Evolutionary conservation across 495 filamentous ascomycete genomes (phyloP).

Genomic region (Lophiotrema nucula): DNA sequence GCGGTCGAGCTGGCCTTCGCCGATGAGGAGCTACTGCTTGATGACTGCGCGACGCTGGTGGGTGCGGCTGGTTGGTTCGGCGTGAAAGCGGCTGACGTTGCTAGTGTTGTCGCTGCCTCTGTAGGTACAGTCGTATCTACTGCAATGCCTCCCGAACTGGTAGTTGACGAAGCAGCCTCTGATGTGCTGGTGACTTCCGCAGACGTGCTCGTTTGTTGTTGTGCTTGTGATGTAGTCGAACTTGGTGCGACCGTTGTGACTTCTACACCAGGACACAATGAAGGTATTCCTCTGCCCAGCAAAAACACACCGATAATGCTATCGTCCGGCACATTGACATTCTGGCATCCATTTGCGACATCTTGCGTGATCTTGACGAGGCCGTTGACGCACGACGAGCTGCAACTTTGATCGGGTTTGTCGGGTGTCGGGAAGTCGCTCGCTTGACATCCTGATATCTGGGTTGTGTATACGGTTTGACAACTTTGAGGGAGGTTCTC

Average conservation of each 20-base stretch:
- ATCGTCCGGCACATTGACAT: slow-evolving; percentile 22
- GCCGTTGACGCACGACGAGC: slow-evolving; percentile 16
- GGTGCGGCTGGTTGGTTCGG: neutral
- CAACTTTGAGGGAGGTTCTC: slow-evolving; percentile 25
- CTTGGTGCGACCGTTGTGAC: slow-evolving; percentile 9
- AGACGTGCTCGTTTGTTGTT: neutral
- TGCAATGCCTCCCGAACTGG: neutral
- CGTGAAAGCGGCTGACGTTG: neutral
- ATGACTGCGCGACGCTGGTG: neutral
- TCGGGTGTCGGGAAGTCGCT: slow-evolving; percentile 17
- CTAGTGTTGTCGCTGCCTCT: neutral
- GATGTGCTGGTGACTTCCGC: neutral
- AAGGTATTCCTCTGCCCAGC: slow-evolving; percentile 15
- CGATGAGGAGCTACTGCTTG: neutral
- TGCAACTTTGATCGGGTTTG: slow-evolving; percentile 5
- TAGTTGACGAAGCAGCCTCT: neutral
- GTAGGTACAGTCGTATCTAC: slow-evolving; percentile 1
- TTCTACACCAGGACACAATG: slow-evolving; percentile 17
- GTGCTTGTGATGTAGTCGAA: slow-evolving; percentile 8
- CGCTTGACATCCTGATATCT: slow-evolving; percentile 13
- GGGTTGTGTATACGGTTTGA: slow-evolving; percentile 22
- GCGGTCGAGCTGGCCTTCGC: slow-evolving; percentile 2
- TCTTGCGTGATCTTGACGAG: slow-evolving; percentile 14
- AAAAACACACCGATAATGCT: slow-evolving; percentile 31
- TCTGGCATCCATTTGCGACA: slow-evolving; percentile 5